Evolutionary conservation across 331 rosid genomes (phyloP).

Genomic region (Erythrophleum ivorense): DNA sequence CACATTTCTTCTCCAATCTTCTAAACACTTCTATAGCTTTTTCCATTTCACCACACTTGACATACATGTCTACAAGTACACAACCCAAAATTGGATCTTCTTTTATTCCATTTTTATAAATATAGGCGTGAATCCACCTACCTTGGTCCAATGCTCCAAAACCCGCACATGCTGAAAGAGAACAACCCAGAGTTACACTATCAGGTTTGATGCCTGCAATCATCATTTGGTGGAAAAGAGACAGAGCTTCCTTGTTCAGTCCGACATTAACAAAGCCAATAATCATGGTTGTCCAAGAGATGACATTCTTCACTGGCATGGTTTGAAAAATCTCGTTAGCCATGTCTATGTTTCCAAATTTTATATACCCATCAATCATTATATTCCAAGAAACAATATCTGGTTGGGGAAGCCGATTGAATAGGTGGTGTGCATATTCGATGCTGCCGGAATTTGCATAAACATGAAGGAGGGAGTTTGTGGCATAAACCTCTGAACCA

Average conservation of each 20-base stretch:
- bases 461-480: constrained; percentile 57
- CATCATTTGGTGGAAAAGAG: constrained; percentile 53
- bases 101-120: constrained; percentile 47
- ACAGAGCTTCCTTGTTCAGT: constrained; percentile 50
- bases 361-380: constrained; percentile 62
- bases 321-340: constrained; percentile 51
- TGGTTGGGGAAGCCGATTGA: constrained; percentile 45
- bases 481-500: constrained; percentile 54
- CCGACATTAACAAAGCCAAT: constrained; percentile 53
- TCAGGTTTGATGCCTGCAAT: constrained; percentile 55
- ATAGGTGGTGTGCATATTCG: constrained; percentile 44
- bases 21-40: constrained; percentile 48
- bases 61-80: constrained; percentile 59
- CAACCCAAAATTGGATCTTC: constrained; percentile 58
- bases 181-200: constrained; percentile 43
- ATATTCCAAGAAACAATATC: constrained; percentile 67
- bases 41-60: constrained; percentile 65
- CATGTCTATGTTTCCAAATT: constrained; percentile 46
- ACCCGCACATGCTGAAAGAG: constrained; percentile 64
- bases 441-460: constrained; percentile 51
- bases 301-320: constrained; percentile 59
- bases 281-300: constrained; percentile 64
- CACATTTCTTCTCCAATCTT: constrained; percentile 51
- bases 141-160: constrained; percentile 66
- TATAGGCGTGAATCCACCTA: constrained; percentile 55